Base-by-base conservation (phyloP, 1,284 basidiomycete genomes). In the Sporisorium graminicola region DNA sequence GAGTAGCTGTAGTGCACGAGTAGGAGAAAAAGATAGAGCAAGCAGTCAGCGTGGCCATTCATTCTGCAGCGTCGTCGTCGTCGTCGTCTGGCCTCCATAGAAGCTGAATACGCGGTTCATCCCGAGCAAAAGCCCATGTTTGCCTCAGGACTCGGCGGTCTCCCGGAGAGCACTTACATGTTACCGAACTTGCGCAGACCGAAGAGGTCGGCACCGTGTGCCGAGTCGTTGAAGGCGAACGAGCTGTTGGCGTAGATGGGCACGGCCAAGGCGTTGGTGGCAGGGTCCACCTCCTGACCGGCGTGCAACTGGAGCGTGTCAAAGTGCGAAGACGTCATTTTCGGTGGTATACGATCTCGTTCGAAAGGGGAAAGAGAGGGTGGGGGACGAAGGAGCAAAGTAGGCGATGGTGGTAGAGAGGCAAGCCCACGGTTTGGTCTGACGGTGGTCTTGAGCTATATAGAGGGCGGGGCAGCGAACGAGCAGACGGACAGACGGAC, bases 131-230 rank as follows among this genome's bases (percentile, higher is more conserved):
- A n/a, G n/a, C n/a, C n/a, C n/a, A n/a, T n/a, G n/a, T n/a, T n/a
- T n/a, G n/a, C n/a, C n/a, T n/a, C n/a, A n/a, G n/a, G n/a, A 31
- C 5, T 5, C 10, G 29, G 29, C 29, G 29, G 5, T 31, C 10
- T 31, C 29, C 29, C 29, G 29, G 43, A 58, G 18, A 16, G 22
- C n/a, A 77, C 80, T 63, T 50, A 82, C 65, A 92, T 91, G 86
- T 93, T 90, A 14, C 92, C 93, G 29, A 89, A 75, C 35, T 68
- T 69, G 50, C 78, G 75, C 43, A 94, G 86, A 20, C 90, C 92
- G 85, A 94, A 95, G 51, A 95, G 89, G 83, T 94, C 91, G 24
- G 93, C 93, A 8, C 89, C 94, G 79, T 95, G 93, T 27, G 81
- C 81, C 63, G 83, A 82, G 78, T 86, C 71, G 65, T 85, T 80